These are phyloP conservation scores for Rhodotorula sp. DNA, from an alignment of 1,284 basidiomycete species.

Conservation along the genomic window DNA sequence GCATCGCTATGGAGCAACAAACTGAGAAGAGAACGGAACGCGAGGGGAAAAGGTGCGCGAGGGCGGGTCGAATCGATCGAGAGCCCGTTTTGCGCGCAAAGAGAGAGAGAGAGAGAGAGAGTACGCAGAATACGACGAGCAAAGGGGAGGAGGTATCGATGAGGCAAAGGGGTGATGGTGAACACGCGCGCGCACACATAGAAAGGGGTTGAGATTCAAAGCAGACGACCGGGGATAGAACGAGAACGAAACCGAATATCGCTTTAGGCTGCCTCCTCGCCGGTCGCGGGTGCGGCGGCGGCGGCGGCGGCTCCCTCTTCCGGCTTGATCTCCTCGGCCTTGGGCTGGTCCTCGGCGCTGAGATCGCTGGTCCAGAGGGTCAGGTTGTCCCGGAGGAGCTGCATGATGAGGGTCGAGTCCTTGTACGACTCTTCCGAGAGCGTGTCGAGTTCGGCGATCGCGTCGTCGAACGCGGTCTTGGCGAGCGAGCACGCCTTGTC, in stretches of 20 bases:
- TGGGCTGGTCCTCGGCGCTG: slow-evolving; percentile 31
- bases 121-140: too few species aligned
- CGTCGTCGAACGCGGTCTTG: slow-evolving; percentile 56
- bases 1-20: too few species aligned
- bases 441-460: slow-evolving; percentile 55
- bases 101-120: neutral
- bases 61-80: neutral
- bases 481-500: slow-evolving; percentile 53
- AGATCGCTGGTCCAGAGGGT: slow-evolving; percentile 50
- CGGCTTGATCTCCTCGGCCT: slow-evolving; percentile 20
- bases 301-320: neutral
- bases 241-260: too few species aligned
- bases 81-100: neutral
- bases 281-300: slow-evolving; percentile 14
- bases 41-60: neutral
- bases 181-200: neutral
- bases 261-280: slow-evolving; percentile 35
- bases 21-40: too few species aligned
- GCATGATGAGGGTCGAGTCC: slow-evolving; percentile 53
- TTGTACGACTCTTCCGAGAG: slow-evolving; percentile 55
- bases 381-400: slow-evolving; percentile 54
- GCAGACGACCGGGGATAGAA: too few species aligned
- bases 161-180: neutral
- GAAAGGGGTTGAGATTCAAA: neutral
- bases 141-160: neutral